Evolutionary conservation across 495 filamentous ascomycete species (phyloP).

Genomic region (Trichodelitschia bisporula): DNA sequence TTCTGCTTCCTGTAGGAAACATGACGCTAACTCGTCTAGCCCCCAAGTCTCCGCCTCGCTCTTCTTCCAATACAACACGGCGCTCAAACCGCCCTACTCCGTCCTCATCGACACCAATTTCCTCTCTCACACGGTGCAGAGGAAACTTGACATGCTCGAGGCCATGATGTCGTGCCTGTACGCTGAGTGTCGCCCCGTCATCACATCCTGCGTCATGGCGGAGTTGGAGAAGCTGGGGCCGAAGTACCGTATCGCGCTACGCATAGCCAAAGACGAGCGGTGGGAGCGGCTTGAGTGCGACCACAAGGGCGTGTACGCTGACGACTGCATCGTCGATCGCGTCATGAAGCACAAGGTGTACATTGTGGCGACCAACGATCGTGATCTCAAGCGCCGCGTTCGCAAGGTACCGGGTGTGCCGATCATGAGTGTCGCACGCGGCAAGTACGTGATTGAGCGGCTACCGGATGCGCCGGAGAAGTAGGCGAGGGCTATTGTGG

Average conservation of each 20-base stretch:
- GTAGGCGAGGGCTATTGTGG: too few species aligned
- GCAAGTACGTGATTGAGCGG: slow-evolving; percentile 82
- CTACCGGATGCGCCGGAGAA: slow-evolving; percentile 57
- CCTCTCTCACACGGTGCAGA: slow-evolving; percentile 68
- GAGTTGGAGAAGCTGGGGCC: slow-evolving; percentile 83
- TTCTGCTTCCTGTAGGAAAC: slow-evolving; percentile 1
- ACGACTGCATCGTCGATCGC: slow-evolving; percentile 44
- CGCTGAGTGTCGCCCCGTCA: slow-evolving; percentile 40
- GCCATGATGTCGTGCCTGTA: slow-evolving; percentile 67
- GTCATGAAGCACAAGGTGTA: slow-evolving; percentile 61
- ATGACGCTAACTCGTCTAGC: slow-evolving; percentile 3
- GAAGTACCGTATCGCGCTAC: slow-evolving; percentile 69
- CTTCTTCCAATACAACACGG: slow-evolving; percentile 89
- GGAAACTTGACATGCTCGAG: slow-evolving; percentile 68
- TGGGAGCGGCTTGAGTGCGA: slow-evolving; percentile 68
- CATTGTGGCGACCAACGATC: slow-evolving; percentile 78
- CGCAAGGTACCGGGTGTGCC: slow-evolving; percentile 55
- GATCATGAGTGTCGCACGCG: slow-evolving; percentile 47
- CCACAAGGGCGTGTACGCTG: slow-evolving; percentile 41
- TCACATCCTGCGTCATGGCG: slow-evolving; percentile 48
- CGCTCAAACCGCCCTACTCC: slow-evolving; percentile 69
- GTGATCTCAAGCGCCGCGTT: slow-evolving; percentile 53
- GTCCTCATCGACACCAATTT: slow-evolving; percentile 82
- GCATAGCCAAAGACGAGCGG: slow-evolving; percentile 78
- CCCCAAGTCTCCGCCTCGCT: slow-evolving; percentile 44